Evolutionary conservation across 768 basidiomycete species (phyloP).

Genomic region (Botryobasidium botryosum): DNA sequence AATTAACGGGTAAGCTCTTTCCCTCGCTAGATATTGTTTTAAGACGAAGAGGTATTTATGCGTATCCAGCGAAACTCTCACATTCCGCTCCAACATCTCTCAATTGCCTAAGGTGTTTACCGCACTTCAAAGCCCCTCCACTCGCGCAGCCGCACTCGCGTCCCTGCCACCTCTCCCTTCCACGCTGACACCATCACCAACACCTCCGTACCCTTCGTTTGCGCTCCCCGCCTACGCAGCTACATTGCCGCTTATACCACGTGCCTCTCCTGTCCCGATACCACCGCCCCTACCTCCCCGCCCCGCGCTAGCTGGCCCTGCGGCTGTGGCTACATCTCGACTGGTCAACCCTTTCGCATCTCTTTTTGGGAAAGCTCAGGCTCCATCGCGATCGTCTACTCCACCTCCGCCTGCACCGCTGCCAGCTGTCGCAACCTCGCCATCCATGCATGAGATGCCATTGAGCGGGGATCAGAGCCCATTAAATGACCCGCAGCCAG

Average conservation of each 20-base stretch:
- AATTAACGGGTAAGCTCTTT: slow-evolving; percentile 35
- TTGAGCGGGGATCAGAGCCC: neutral
- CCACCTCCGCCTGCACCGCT: slow-evolving; percentile 20
- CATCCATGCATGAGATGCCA: no score
- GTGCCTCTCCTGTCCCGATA: slow-evolving; percentile 3
- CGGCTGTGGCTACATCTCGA: slow-evolving; percentile 25
- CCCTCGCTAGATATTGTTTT: slow-evolving; percentile 1
- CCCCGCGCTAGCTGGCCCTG: slow-evolving; percentile 13
- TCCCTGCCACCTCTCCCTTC: slow-evolving; percentile 39
- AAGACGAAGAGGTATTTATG: neutral
- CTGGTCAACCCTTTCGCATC: slow-evolving; percentile 64
- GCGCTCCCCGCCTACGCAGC: slow-evolving; percentile 26
- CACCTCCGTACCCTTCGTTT: slow-evolving; percentile 32
- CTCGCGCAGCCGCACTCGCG: slow-evolving; percentile 24
- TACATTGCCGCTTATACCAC: slow-evolving; percentile 21
- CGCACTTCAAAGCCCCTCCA: slow-evolving; percentile 22
- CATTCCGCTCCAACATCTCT: slow-evolving; percentile 29
- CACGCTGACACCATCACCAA: slow-evolving; percentile 16
- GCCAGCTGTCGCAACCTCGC: slow-evolving; percentile 6
- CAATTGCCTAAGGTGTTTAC: slow-evolving; percentile 27
- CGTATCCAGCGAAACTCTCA: slow-evolving; percentile 22
- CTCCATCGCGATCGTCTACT: slow-evolving; percentile 21
- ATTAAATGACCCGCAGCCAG: slow-evolving; percentile 7
- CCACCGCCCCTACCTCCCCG: slow-evolving; percentile 30
- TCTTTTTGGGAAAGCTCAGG: slow-evolving; percentile 10